Percentiles rank a stretch among this genome's conserved stretches.
These are phyloP conservation scores for Westerdykella ornata DNA, from an alignment of 2,329 filamentous ascomycete species.

Conservation along the genomic window DNA sequence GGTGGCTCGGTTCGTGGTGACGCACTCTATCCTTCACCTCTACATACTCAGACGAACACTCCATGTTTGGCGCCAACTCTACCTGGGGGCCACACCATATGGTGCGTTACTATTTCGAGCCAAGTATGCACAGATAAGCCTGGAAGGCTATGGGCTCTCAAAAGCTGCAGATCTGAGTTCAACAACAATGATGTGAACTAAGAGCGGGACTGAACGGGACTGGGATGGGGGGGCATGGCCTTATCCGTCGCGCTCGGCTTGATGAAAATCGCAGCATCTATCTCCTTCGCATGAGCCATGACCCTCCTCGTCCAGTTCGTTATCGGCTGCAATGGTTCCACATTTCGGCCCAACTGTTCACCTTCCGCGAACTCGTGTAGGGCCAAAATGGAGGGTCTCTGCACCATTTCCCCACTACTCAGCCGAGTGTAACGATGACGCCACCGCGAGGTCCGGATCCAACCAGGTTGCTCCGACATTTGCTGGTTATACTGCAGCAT, in stretches of 20 bases:
- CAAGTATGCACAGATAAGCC: no score
- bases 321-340: constrained; percentile 23
- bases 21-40: no score
- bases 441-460: constrained; percentile 14
- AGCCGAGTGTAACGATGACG: constrained; percentile 11
- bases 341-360: constrained; percentile 21
- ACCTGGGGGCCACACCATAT: no score
- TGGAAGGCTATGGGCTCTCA: no score
- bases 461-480: constrained; percentile 26
- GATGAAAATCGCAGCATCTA: constrained; percentile 27
- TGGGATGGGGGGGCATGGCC: no score
- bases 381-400: constrained; percentile 19
- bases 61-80: no score
- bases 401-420: constrained; percentile 5
- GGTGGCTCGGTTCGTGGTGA: no score
- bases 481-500: constrained; percentile 21
- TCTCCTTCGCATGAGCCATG: constrained; percentile 16
- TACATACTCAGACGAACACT: no score
- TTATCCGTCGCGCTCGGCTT: constrained; percentile 7
- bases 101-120: no score
- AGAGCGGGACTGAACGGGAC: no score
- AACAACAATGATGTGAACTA: no score
- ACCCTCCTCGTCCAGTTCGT: constrained; percentile 28
- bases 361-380: constrained; percentile 28
- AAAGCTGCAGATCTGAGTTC: no score